Conservation (phyloP, 106 monocot genomes). For the Gastrodia elata region DNA sequence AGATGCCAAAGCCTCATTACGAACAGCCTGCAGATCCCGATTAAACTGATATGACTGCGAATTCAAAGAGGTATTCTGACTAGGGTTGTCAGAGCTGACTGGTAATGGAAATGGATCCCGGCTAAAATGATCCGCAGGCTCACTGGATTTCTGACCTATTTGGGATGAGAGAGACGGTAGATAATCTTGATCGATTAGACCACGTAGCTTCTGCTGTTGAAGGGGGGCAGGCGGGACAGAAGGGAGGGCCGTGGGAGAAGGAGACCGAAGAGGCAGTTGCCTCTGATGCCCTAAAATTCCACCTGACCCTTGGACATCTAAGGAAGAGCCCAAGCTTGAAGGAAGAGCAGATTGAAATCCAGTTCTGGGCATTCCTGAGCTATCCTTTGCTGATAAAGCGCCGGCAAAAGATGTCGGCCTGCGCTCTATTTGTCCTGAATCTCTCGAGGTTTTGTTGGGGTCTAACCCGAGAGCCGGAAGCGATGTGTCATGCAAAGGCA, state of each 20-base stretch:
- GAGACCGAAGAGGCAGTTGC: slow-evolving; percentile 23
- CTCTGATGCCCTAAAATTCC: slow-evolving; percentile 26
- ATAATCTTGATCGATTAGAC: slow-evolving; percentile 14
- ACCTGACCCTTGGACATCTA: slow-evolving; percentile 8
- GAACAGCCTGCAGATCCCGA: slow-evolving; percentile 13
- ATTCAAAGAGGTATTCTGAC: slow-evolving; percentile 11
- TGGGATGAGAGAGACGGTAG: slow-evolving; percentile 14
- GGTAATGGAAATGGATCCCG: slow-evolving; percentile 5
- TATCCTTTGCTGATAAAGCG: slow-evolving; percentile 18
- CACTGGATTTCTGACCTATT: slow-evolving; percentile 23
- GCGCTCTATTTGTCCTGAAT: slow-evolving; percentile 26
- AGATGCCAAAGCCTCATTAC: slow-evolving; percentile 13
- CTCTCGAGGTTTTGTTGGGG: slow-evolving; percentile 26
- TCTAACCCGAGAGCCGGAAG: slow-evolving; percentile 10
- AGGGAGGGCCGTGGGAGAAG: slow-evolving; percentile 13
- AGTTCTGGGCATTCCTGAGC: slow-evolving; percentile 23
- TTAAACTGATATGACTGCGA: slow-evolving; percentile 20
- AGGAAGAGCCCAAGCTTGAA: slow-evolving; percentile 22
- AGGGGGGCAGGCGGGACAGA: slow-evolving; percentile 17
- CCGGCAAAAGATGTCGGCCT: slow-evolving; percentile 16
- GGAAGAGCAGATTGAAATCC: slow-evolving; percentile 19
- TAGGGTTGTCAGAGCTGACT: slow-evolving; percentile 7
- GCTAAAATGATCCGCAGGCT: slow-evolving; percentile 15
- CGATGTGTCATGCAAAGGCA: slow-evolving; percentile 24
- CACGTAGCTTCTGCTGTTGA: slow-evolving; percentile 18